Evolutionary conservation across 1,284 basidiomycete species (phyloP).

Genomic region (Abortiporus biennis): DNA sequence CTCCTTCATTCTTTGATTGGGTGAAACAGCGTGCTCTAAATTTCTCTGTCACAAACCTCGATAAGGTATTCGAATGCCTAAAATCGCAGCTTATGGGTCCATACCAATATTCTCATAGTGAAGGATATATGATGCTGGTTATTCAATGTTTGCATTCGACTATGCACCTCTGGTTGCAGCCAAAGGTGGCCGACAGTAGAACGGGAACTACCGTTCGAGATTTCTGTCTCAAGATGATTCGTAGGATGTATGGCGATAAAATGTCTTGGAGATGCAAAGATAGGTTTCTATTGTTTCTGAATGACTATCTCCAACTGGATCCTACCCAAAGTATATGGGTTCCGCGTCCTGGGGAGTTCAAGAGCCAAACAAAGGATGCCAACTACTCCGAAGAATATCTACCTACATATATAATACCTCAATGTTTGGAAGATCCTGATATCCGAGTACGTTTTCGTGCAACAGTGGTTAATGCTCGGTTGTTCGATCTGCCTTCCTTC

Average conservation of each 20-base stretch:
- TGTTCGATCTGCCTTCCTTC: constrained; percentile 43
- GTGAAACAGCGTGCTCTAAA: constrained; percentile 49
- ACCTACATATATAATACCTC: constrained; percentile 39
- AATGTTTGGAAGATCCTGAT: constrained; percentile 64
- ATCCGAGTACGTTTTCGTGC: constrained; percentile 83
- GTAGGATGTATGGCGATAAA: constrained; percentile 31
- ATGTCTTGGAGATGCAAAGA: constrained; percentile 70
- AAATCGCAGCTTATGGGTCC: constrained; percentile 39
- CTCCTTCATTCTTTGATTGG: constrained; percentile 50
- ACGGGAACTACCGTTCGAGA: constrained; percentile 38
- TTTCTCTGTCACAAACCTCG: constrained; percentile 44
- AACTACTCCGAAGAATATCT: constrained; percentile 15
- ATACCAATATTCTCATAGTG: constrained; percentile 57
- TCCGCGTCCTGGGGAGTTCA: constrained; percentile 19
- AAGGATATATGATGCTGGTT: constrained; percentile 46
- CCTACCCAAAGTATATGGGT: constrained; percentile 50
- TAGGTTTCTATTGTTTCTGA: constrained; percentile 57
- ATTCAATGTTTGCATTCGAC: constrained; percentile 67
- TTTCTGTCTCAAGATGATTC: constrained; percentile 41
- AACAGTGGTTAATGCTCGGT: constrained; percentile 53
- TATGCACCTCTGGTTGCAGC: constrained; percentile 55
- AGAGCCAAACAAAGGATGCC: constrained; percentile 13
- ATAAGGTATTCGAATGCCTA: constrained; percentile 43
- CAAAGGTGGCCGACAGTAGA: constrained; percentile 28
- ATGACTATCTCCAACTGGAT: constrained; percentile 58